Percentiles rank a stretch among this genome's conserved stretches.
Conservation (phyloP, 2,329 filamentous ascomycete species). For the Rhexocercosporidium sp. region DNA sequence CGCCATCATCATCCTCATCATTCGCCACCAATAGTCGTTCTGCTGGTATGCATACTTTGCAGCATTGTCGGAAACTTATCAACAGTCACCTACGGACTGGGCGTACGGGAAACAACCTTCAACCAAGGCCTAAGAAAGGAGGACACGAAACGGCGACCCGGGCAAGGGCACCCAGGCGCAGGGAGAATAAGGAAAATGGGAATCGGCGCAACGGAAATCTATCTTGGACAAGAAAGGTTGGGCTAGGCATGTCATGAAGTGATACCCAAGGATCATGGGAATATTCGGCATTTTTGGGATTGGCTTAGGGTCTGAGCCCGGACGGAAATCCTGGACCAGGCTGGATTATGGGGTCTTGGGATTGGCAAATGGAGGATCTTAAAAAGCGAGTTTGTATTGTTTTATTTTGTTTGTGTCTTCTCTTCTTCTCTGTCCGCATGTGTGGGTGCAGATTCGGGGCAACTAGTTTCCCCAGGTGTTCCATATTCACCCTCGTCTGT, state of each 20-base stretch:
- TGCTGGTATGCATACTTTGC: constrained; percentile 2
- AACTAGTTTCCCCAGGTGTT: background rate
- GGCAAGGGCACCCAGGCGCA: too few relatives aligned
- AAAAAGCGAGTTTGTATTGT: background rate
- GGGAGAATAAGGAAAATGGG: background rate
- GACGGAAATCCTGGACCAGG: too few relatives aligned
- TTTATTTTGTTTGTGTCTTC: too few relatives aligned
- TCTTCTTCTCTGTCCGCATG: too few relatives aligned
- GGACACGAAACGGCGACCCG: too few relatives aligned
- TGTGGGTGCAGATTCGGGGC: background rate
- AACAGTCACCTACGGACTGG: constrained; percentile 3
- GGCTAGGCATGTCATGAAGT: too few relatives aligned
- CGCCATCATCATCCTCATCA: background rate
- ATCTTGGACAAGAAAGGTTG: background rate
- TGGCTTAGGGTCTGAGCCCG: too few relatives aligned
- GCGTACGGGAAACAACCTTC: background rate
- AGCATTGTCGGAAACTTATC: background rate
- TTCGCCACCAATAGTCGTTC: too few relatives aligned
- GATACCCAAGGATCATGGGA: too few relatives aligned
- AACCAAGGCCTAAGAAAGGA: too few relatives aligned
- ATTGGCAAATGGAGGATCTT: background rate
- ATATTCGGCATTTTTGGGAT: too few relatives aligned
- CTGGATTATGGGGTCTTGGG: background rate
- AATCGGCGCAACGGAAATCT: background rate
- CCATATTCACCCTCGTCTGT: background rate